These are phyloP conservation scores for Fusarium sp. DNA, from an alignment of 2,329 filamentous ascomycete species.

Conservation along the genomic window DNA sequence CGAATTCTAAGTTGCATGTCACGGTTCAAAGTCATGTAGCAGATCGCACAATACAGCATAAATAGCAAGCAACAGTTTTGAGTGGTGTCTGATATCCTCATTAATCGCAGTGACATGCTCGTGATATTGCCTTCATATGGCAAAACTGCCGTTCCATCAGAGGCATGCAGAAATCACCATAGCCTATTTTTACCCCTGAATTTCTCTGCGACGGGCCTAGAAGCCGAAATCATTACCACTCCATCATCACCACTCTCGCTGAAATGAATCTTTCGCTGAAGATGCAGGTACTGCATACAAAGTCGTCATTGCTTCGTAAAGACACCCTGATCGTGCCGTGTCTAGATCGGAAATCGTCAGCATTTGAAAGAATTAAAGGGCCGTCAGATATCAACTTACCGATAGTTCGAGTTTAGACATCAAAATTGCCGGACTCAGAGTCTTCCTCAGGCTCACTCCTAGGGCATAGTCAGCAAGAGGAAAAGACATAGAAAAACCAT, in stretches of 20 bases:
- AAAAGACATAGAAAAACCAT: too few relatives aligned
- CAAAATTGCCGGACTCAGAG: neutral
- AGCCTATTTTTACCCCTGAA: slow-evolving; percentile 12
- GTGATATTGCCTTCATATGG: slow-evolving; percentile 33
- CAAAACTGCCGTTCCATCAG: slow-evolving; percentile 18
- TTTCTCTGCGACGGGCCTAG: slow-evolving; percentile 24
- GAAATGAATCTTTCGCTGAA: neutral
- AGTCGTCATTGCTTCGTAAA: too few relatives aligned
- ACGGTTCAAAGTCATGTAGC: neutral
- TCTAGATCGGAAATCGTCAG: slow-evolving; percentile 1
- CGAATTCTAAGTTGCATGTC: neutral
- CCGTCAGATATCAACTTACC: slow-evolving; percentile 7
- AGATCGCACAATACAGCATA: neutral
- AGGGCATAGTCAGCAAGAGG: slow-evolving; percentile 9
- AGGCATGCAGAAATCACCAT: slow-evolving; percentile 28
- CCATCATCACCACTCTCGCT: neutral
- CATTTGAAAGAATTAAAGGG: neutral
- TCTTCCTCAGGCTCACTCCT: slow-evolving; percentile 37
- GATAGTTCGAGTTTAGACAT: slow-evolving; percentile 13
- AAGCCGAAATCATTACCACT: slow-evolving; percentile 5
- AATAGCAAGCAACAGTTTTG: neutral
- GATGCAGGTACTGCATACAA: neutral
- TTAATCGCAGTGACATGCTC: slow-evolving; percentile 34
- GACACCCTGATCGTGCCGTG: too few relatives aligned
- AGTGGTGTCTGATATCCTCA: slow-evolving; percentile 12